Evolutionary conservation across 116 monocot genomes (phyloP).

Genomic region (Phalaenopsis hybrid): DNA sequence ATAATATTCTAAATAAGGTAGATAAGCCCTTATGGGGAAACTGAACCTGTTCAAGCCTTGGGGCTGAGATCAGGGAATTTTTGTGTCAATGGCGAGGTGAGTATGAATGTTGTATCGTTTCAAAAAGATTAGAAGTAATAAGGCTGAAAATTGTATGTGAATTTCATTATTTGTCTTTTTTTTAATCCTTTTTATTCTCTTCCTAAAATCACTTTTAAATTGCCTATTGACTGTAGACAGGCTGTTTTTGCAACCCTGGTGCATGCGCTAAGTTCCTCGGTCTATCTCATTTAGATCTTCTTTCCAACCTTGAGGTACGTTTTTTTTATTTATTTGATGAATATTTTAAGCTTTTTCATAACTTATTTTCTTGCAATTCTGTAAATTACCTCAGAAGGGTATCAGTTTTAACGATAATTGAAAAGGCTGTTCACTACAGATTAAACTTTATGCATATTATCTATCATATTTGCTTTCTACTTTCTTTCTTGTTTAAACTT

Average conservation of each 20-base stretch:
- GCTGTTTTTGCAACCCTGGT: constrained; percentile 98
- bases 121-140: neutral
- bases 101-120: neutral
- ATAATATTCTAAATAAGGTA: too few species aligned
- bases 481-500: constrained; percentile 4
- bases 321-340: neutral
- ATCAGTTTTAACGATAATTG: neutral
- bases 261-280: constrained; percentile 91
- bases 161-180: neutral
- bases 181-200: neutral
- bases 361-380: neutral
- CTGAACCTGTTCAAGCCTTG: too few species aligned
- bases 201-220: neutral
- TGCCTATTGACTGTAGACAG: constrained; percentile 54
- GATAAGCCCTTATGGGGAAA: too few species aligned
- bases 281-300: constrained; percentile 72
- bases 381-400: neutral
- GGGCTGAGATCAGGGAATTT: neutral
- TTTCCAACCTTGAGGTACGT: constrained; percentile 84
- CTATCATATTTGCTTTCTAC: neutral
- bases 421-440: neutral
- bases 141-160: neutral
- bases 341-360: neutral
- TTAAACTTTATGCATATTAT: neutral
- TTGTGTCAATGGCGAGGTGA: neutral